Evolutionary conservation across 2,329 filamentous ascomycete species (phyloP), one percentile per base, ranked within the genome.

Genomic region (Hymenotorrendiella dingleyae): DNA sequence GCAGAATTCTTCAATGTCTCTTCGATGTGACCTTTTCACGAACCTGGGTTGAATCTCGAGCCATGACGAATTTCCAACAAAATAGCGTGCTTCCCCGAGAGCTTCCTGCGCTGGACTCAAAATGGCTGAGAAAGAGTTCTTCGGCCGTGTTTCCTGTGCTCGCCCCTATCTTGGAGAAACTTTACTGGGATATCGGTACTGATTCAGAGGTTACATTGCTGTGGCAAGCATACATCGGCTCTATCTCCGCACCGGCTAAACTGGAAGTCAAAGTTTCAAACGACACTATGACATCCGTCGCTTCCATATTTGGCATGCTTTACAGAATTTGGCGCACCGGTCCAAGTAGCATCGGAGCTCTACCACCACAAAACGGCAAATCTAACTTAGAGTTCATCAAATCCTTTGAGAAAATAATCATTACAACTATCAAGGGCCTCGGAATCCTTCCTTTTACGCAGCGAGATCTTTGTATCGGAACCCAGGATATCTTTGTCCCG

Each of bases 251-350:
- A 36, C 84, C 85, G 28, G 82, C 82, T 19, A 75, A 73, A 30
- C 94, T 95, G 64, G 93, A 98, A 63, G 84, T 98, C 54, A 94
- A 91, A 55, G 82, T 90, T 6, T 89, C 88, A 0, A 76, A 76
- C 10, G 91, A 97, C 48, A 86, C 89, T 1, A 85, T 86, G 57
- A 76, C 80, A 47, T 91, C 90, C 45, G 74, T 95, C 48, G 82
- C 85, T 17, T 73, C 78, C 30, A 72, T 89, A 17, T 73, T 91
- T 37, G 79, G 79, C 30, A 64, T 89, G 17, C 66, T 95, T 6
- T 75, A 79, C 36, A 77, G 74, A 20, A 63, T 90, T 2, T 94
- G 89, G 87, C 69, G 69, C 14, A 61, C 57, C 10, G 78, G 77
- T 3, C 70, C 69, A 3, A 52, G 45, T 37, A 50, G 49, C 5